A percentile compares a stretch with the other conserved stretches of the same genome.
These are phyloP conservation scores for Phlebiopsis flavidoalba DNA, from an alignment of 768 basidiomycete genomes.

Conservation along the genomic window DNA sequence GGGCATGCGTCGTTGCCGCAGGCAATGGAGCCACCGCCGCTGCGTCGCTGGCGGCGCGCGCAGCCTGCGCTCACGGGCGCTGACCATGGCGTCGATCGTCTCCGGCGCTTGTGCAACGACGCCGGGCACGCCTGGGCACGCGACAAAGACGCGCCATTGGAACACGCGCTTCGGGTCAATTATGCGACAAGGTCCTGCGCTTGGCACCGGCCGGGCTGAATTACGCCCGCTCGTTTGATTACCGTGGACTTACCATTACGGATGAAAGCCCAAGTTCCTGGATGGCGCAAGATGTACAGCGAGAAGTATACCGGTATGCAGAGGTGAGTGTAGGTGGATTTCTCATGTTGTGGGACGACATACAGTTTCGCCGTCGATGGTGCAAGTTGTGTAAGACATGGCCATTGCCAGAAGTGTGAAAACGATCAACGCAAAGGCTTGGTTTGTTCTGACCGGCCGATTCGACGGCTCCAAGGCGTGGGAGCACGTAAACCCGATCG, in stretches of 20 bases:
- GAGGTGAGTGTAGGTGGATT: too few relatives aligned
- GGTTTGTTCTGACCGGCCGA: conserved; percentile 61
- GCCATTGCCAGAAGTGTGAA: conserved; percentile 33
- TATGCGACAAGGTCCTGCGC: conserved; percentile 4
- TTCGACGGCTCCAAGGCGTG: conserved; percentile 50
- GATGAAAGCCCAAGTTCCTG: conserved; percentile 71
- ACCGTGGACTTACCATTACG: conserved; percentile 16
- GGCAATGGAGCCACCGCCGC: conserved; percentile 20
- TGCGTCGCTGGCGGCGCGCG: conserved; percentile 45
- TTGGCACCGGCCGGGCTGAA: background rate
- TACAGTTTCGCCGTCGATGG: too few relatives aligned
- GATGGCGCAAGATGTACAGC: conserved; percentile 56
- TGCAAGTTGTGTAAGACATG: conserved; percentile 12
- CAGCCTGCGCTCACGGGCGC: conserved; percentile 37
- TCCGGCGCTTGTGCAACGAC: conserved; percentile 15
- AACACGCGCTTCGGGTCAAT: conserved; percentile 1
- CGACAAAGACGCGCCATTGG: background rate
- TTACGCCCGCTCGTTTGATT: conserved; percentile 8
- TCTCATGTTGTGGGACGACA: too few relatives aligned
- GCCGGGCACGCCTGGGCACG: background rate
- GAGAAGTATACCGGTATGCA: conserved; percentile 38
- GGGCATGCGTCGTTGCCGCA: conserved; percentile 52
- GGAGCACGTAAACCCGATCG: conserved; percentile 51
- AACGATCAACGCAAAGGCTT: conserved; percentile 48
- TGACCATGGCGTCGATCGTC: conserved; percentile 41